These are phyloP conservation scores for Saccharomycopsis capsularis DNA, from an alignment of 805 yeast species.

Conservation along the genomic window DNA sequence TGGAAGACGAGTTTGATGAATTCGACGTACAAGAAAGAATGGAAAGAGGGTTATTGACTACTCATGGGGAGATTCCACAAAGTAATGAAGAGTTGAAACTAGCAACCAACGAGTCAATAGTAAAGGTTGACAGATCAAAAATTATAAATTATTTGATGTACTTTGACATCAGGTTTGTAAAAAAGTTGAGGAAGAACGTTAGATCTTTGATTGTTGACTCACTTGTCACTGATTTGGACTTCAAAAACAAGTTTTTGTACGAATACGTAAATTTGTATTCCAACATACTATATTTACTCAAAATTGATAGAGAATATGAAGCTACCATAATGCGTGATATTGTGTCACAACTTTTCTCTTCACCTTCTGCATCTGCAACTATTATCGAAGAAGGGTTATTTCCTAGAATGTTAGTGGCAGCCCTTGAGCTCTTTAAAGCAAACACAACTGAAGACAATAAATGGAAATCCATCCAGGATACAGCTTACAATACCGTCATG, in stretches of 20 bases:
- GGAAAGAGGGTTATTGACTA: not conserved
- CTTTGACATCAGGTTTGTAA: conserved; percentile 55
- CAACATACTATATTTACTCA: conserved; percentile 1
- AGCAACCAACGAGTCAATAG: too few relatives aligned
- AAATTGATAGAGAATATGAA: conserved; percentile 82
- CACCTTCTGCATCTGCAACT: conserved; percentile 53
- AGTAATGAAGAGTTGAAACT: not conserved
- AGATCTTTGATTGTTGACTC: conserved; percentile 48
- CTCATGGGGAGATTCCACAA: conserved; percentile 1
- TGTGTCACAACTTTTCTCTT: conserved; percentile 82
- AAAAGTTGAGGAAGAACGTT: conserved; percentile 41
- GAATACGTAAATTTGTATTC: conserved; percentile 7
- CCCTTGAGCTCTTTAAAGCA: not conserved
- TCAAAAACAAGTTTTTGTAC: conserved; percentile 29
- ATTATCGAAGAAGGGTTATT: conserved; percentile 1
- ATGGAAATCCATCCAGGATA: not conserved
- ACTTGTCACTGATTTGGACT: conserved; percentile 42
- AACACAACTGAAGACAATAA: not conserved
- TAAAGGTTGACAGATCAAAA: too few relatives aligned
- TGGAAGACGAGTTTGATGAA: not conserved
- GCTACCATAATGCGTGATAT: conserved; percentile 63
- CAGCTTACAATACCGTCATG: not conserved
- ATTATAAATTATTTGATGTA: conserved; percentile 37
- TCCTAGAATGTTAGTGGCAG: not conserved
- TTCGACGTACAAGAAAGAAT: not conserved